Conservation (phyloP, 2,329 filamentous ascomycete genomes). For the Mariannaea sp. region DNA sequence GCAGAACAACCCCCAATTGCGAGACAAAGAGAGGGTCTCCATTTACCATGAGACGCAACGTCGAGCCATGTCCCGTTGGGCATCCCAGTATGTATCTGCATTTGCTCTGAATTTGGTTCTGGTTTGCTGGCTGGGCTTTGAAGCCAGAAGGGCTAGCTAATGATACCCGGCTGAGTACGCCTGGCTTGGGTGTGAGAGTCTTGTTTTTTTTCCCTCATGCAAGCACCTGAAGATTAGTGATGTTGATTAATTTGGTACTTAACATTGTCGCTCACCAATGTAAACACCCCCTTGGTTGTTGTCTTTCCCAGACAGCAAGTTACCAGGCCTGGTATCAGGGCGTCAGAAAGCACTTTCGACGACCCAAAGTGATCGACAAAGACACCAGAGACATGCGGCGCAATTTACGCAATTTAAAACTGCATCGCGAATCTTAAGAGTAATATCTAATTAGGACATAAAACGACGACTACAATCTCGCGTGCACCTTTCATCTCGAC, state of each 20-base stretch:
- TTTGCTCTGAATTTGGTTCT: neutral
- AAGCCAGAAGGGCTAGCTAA: neutral
- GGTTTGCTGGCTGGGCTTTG: neutral
- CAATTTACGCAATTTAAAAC: neutral
- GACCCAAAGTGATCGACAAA: neutral
- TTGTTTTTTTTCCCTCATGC: neutral
- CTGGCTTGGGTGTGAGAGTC: neutral
- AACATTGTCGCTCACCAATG: neutral
- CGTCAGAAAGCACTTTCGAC: neutral
- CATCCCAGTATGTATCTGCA: neutral
- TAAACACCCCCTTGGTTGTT: constrained; percentile 1
- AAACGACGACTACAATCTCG: neutral
- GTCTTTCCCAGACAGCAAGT: neutral
- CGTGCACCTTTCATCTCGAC: no score
- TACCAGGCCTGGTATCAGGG: neutral
- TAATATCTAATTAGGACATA: no score
- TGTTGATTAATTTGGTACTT: constrained; percentile 5
- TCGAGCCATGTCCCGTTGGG: neutral
- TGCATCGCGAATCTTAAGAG: neutral
- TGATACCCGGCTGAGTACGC: constrained; percentile 4
- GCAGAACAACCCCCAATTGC: constrained; percentile 35
- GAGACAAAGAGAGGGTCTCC: constrained; percentile 22
- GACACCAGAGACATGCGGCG: neutral
- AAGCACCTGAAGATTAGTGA: neutral
- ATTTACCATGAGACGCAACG: constrained; percentile 19